A percentile compares a stretch with the other conserved stretches of the same genome.
Evolutionary conservation across 2,329 filamentous ascomycete genomes (phyloP).

Genomic region (Fusarium fracticaudum): DNA sequence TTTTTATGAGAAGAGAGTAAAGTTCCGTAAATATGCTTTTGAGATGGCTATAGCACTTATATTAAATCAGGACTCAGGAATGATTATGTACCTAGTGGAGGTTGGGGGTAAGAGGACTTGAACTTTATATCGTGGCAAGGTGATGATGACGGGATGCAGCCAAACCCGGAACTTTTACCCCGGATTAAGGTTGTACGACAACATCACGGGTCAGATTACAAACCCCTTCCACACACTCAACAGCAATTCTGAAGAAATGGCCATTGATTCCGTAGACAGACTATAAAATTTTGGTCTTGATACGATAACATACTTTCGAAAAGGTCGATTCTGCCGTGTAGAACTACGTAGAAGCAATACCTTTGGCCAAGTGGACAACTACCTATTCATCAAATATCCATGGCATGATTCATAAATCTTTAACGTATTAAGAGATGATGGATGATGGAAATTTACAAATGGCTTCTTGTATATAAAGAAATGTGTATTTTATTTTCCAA

Average conservation of each 20-base stretch:
- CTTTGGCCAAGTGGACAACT: no score
- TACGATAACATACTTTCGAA: no score
- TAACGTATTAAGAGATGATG: no score
- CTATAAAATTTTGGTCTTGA: rapidly evolving
- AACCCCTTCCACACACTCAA: neutral
- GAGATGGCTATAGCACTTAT: neutral
- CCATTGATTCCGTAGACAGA: rapidly evolving
- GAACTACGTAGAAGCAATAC: rapidly evolving
- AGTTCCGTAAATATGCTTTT: no score
- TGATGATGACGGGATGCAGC: constrained; percentile 6
- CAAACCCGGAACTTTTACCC: constrained; percentile 13
- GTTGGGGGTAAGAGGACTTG: neutral
- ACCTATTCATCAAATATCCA: no score
- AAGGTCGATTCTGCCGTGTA: rapidly evolving
- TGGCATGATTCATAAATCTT: rapidly evolving
- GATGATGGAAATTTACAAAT: no score
- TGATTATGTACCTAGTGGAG: neutral
- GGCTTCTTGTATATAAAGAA: neutral
- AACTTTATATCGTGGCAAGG: neutral
- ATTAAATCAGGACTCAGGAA: rapidly evolving
- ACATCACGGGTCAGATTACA: neutral
- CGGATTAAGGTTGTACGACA: neutral
- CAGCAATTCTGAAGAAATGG: neutral
- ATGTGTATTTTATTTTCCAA: no score
- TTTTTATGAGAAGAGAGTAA: no score